phyloP scores from a whole-genome alignment of 2,329 filamentous ascomycete genomes.

The Fusarium pseudoanthophilum region DNA sequence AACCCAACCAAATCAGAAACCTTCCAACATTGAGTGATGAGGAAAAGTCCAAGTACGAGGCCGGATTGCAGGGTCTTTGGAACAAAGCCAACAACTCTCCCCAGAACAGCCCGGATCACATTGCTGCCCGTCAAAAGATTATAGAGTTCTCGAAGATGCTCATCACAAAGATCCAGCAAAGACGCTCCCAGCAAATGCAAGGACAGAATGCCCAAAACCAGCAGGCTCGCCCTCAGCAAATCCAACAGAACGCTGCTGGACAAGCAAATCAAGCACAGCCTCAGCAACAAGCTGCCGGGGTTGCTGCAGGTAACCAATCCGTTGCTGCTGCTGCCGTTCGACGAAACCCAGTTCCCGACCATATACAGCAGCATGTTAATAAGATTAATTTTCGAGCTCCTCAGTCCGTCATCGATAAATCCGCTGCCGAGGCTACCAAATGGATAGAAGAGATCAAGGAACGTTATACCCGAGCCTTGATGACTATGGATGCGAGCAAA shows the following conservation, averaged over 20 bases:
- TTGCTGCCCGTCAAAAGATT: slow-evolving; percentile 66
- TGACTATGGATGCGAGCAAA: slow-evolving; percentile 61
- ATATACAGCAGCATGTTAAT: slow-evolving; percentile 59
- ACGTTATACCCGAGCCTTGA: slow-evolving; percentile 59
- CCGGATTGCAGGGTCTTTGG: slow-evolving; percentile 66
- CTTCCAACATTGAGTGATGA: slow-evolving; percentile 62
- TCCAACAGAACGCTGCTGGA: slow-evolving; percentile 33
- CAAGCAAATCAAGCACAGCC: slow-evolving; percentile 39
- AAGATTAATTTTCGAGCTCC: slow-evolving; percentile 61
- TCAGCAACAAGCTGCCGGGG: slow-evolving; percentile 24
- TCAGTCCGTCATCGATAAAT: slow-evolving; percentile 53
- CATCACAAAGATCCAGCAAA: slow-evolving; percentile 60
- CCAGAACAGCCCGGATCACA: slow-evolving; percentile 60
- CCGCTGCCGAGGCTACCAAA: slow-evolving; percentile 56
- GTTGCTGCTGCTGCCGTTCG: slow-evolving; percentile 38
- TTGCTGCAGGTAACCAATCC: slow-evolving; percentile 16
- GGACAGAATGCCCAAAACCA: slow-evolving; percentile 41
- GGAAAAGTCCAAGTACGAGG: slow-evolving; percentile 69
- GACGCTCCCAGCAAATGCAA: slow-evolving; percentile 50
- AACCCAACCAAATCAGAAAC: slow-evolving; percentile 62
- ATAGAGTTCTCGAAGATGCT: slow-evolving; percentile 70
- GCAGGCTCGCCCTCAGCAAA: slow-evolving; percentile 39
- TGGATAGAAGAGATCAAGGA: slow-evolving; percentile 61
- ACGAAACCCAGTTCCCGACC: slow-evolving; percentile 53
- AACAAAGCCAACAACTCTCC: slow-evolving; percentile 60